Percentiles rank a stretch among this genome's conserved stretches.
Evolutionary conservation across 805 yeast genomes (phyloP).

Genomic region (Wickerhamomyces chaumierensis): DNA sequence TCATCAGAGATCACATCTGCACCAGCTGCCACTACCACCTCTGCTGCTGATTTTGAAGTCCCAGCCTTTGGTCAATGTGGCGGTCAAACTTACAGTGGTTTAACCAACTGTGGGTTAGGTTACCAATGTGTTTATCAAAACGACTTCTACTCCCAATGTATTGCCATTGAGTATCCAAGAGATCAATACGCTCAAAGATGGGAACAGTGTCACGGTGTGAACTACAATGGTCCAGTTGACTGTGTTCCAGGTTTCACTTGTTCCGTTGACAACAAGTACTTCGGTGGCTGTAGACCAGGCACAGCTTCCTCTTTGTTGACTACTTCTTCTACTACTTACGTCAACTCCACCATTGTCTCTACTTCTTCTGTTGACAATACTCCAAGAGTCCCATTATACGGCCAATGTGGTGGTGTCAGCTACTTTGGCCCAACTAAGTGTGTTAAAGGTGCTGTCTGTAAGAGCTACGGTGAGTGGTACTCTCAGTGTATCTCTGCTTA

Average conservation of each 20-base stretch:
- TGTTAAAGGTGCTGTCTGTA: slow-evolving; percentile 14
- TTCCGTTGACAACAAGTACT: background rate
- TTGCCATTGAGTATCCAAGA: background rate
- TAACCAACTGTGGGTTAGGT: slow-evolving; percentile 7
- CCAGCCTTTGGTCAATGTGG: slow-evolving; percentile 10
- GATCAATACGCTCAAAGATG: background rate
- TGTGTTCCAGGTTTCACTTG: background rate
- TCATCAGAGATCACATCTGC: too few species aligned
- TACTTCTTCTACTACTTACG: background rate
- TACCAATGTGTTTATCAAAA: slow-evolving; percentile 6
- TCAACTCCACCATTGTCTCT: background rate
- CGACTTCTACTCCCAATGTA: slow-evolving; percentile 10
- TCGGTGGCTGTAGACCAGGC: background rate
- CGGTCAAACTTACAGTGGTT: slow-evolving; percentile 6
- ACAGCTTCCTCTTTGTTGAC: background rate
- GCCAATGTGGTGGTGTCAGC: slow-evolving; percentile 6
- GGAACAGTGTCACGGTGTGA: slow-evolving; percentile 8
- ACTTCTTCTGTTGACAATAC: background rate
- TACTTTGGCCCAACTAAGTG: slow-evolving; percentile 9
- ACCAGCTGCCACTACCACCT: background rate
- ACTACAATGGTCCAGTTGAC: slow-evolving; percentile 2
- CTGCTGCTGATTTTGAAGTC: too few species aligned
- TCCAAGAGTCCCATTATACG: slow-evolving; percentile 1
- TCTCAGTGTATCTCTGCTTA: slow-evolving; percentile 13
- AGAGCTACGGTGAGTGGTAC: slow-evolving; percentile 15